A percentile compares a stretch with the other conserved stretches of the same genome.
Conservation (phyloP, 345 rosid genomes). For the Camelina sativa region DNA sequence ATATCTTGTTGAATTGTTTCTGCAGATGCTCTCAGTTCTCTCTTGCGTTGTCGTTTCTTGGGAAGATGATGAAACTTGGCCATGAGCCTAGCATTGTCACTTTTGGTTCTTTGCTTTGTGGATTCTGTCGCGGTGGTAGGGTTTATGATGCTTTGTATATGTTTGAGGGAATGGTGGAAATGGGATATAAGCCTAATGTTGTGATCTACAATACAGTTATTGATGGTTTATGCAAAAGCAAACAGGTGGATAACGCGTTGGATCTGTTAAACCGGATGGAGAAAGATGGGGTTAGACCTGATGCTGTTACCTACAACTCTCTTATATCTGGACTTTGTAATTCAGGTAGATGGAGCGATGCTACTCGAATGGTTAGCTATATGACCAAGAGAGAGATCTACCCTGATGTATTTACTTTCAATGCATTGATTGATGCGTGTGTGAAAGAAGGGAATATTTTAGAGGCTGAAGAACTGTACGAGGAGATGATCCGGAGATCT, state of each 20-base stretch:
- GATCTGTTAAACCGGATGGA: constrained; percentile 28
- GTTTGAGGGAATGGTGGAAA: constrained; percentile 25
- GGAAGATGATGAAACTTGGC: constrained; percentile 45
- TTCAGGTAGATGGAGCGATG: constrained; percentile 30
- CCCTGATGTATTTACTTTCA: constrained; percentile 45
- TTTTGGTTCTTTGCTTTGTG: constrained; percentile 28
- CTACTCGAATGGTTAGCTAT: constrained; percentile 21
- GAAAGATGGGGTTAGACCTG: constrained; percentile 17
- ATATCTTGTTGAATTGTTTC: constrained; percentile 37
- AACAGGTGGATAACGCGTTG: constrained; percentile 25
- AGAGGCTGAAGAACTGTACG: constrained; percentile 34
- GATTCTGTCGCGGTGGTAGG: constrained; percentile 30
- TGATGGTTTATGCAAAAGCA: constrained; percentile 39
- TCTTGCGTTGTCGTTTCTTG: constrained; percentile 37
- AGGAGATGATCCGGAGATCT: constrained; percentile 39
- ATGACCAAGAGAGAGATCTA: constrained; percentile 29
- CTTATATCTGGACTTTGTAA: constrained; percentile 35
- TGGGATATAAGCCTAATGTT: constrained; percentile 34
- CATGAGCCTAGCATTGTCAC: constrained; percentile 37
- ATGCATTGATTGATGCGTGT: constrained; percentile 36
- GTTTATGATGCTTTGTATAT: constrained; percentile 21
- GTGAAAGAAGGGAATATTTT: constrained; percentile 24
- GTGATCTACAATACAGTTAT: constrained; percentile 38
- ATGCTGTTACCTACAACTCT: constrained; percentile 30
- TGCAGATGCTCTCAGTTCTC: constrained; percentile 26